These are phyloP conservation scores for Pyrenula aspistea DNA, from an alignment of 495 filamentous ascomycete species.

Conservation along the genomic window DNA sequence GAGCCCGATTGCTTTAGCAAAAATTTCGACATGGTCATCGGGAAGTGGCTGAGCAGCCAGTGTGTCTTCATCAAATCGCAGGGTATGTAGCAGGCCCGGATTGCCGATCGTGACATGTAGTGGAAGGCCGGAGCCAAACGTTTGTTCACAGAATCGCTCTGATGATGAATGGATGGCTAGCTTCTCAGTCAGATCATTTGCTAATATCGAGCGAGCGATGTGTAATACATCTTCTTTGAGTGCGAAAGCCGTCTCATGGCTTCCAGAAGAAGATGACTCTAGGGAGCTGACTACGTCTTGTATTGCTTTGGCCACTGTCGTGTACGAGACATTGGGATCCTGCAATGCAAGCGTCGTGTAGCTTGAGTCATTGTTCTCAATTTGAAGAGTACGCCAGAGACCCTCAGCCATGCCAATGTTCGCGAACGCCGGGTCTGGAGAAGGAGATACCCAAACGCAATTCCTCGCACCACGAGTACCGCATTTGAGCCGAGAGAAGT, in stretches of 20 bases:
- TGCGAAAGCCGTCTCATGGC: constrained; percentile 6
- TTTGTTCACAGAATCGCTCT: neutral
- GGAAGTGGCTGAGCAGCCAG: constrained; percentile 1
- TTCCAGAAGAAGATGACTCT: neutral
- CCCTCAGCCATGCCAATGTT: constrained; percentile 8
- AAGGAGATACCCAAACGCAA: constrained; percentile 6
- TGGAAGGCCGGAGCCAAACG: neutral
- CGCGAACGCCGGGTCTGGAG: constrained; percentile 2
- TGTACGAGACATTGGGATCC: neutral
- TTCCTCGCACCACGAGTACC: neutral
- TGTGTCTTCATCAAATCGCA: constrained; percentile 2
- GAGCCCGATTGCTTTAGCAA: constrained; percentile 6
- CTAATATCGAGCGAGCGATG: constrained; percentile 2
- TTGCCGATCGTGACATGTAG: neutral
- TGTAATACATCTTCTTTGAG: constrained; percentile 6
- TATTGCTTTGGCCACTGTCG: neutral
- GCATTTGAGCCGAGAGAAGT: constrained; percentile 3
- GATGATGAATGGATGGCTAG: neutral
- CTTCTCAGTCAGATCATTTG: neutral
- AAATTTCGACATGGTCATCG: constrained; percentile 5
- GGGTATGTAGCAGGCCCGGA: neutral
- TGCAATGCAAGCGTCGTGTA: constrained; percentile 6
- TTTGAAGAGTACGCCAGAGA: constrained; percentile 5
- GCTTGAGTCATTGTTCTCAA: constrained; percentile 1
- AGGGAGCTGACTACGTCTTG: neutral